Base-by-base conservation (phyloP, 1,284 basidiomycete genomes). In the Ustilago sp. region DNA sequence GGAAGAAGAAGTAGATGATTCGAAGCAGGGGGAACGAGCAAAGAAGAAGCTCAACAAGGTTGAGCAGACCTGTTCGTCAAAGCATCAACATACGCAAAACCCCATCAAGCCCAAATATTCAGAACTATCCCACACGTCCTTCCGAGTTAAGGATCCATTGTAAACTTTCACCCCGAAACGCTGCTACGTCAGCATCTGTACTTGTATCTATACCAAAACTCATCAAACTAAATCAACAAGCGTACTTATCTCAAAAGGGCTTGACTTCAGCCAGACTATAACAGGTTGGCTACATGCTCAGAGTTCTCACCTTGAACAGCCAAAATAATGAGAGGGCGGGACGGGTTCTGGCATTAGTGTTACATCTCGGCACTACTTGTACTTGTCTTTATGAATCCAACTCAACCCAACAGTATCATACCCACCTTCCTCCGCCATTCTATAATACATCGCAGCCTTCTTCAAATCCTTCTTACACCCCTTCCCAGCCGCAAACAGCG, bases 381-480 rank as follows among this genome's bases (percentile, higher is more conserved):
- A 83, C 63, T 83, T 83, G 56, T 79, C 77, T 53, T 83, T 83
- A 60, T 81, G 77, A 57, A 83, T 81, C 82, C 82, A 83, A 47
- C 71, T 75, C 61, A 83, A 66, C 13, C 82, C 82, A 11, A 83
- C 81, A 12, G 80, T 77, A 58, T 83, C 81, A 63, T 83, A 83
- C 0, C 82, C 82, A 36, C 74, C 79, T 36, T 73, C 64, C 59
- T 80, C 91, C 31, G 94, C 94, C 62, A 91, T 90, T 17, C 94
- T 90, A 86, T 95, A 95, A 91, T 94, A 95, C 86, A 90, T 91
- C 1, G 94, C 94, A 2, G 94, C 92, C 83, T 91, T 91, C 79
- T 92, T 93, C 80, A 91, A 89, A 86, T 95, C 91, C 87, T 93
- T 95, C 89, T 94, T 95, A 85, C 93, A 93, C 5, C 81, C 81